Conservation (phyloP, 2,329 filamentous ascomycete genomes). For the Colletotrichum navitas region DNA sequence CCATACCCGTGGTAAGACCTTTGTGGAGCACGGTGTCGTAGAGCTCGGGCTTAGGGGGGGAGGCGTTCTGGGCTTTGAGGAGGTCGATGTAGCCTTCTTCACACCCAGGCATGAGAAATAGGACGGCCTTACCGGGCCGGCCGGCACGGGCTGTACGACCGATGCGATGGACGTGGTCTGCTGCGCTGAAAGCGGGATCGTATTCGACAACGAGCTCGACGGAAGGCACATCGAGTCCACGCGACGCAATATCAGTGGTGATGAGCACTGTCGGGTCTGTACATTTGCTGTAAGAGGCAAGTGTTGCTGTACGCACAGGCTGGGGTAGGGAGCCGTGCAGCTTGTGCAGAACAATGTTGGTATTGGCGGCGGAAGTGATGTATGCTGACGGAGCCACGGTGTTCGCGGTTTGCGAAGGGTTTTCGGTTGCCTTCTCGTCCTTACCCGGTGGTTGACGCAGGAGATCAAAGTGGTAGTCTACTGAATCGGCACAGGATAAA, state of each 20-base stretch:
- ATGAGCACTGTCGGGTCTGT: conserved; percentile 84
- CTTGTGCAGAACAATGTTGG: conserved; percentile 80
- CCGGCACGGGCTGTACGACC: conserved; percentile 95
- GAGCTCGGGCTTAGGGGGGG: conserved; percentile 62
- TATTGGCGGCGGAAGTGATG: conserved; percentile 81
- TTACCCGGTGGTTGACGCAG: conserved; percentile 63
- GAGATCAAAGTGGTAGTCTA: conserved; percentile 95
- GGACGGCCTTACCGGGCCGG: conserved; percentile 84
- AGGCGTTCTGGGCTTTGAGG: conserved; percentile 62
- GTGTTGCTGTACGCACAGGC: conserved; percentile 85
- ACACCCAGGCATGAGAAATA: conserved; percentile 90
- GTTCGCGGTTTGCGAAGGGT: conserved; percentile 55
- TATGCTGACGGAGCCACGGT: conserved; percentile 79
- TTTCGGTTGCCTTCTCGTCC: conserved; percentile 39
- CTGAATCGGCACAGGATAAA: conserved; percentile 95
- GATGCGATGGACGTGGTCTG: conserved; percentile 94
- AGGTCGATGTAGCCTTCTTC: conserved; percentile 92
- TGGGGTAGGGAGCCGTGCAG: conserved; percentile 95
- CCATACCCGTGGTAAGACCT: conserved; percentile 71
- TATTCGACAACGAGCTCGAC: conserved; percentile 97
- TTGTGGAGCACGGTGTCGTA: conserved; percentile 73
- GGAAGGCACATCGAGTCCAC: conserved; percentile 93
- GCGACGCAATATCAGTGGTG: conserved; percentile 95
- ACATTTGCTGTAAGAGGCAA: conserved; percentile 82
- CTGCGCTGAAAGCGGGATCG: conserved; percentile 92